Percentiles rank a stretch among this genome's conserved stretches.
phyloP scores from a whole-genome alignment of 1,139 yeast genomes.

The Candida tropicalis region DNA sequence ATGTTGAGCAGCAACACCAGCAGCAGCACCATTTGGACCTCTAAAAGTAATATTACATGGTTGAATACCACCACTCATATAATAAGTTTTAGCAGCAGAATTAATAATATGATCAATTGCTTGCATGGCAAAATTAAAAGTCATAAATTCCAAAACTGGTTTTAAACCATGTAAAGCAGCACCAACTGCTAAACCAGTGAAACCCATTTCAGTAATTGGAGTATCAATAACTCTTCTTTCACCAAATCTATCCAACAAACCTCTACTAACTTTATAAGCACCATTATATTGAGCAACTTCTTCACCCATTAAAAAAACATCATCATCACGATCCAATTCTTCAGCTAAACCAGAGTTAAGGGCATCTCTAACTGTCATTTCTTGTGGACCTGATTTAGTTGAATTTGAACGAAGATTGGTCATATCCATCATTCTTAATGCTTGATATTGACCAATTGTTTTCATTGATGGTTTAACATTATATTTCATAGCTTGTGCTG shows the following conservation, averaged over 20 bases:
- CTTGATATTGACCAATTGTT: conserved; percentile 38
- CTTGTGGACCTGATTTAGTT: conserved; percentile 54
- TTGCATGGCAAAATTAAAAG: conserved; percentile 99
- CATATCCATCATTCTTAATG: conserved; percentile 36
- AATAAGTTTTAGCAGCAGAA: conserved; percentile 97
- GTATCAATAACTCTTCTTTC: conserved; percentile 96
- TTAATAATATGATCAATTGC: conserved; percentile 97
- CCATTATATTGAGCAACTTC: conserved; percentile 99
- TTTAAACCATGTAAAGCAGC: conserved; percentile 96
- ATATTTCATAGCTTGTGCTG: conserved; percentile 41
- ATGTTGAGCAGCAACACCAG: conserved; percentile 99
- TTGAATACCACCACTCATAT: conserved; percentile 99
- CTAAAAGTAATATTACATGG: conserved; percentile 97
- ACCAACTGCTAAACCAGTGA: conserved; percentile 97
- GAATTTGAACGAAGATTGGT: conserved; percentile 43
- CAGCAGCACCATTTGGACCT: conserved; percentile 99
- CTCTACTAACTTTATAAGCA: conserved; percentile 97
- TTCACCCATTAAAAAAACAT: conserved; percentile 95
- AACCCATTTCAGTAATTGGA: conserved; percentile 99
- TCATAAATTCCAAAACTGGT: conserved; percentile 98
- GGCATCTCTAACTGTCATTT: conserved; percentile 96
- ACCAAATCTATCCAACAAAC: conserved; percentile 94
- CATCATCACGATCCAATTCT: conserved; percentile 95
- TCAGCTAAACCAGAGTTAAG: conserved; percentile 93
- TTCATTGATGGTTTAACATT: conserved; percentile 23